These are phyloP conservation scores for Ceratopteris richardii DNA, from an alignment of 75 land plant species.

Conservation along the genomic window DNA sequence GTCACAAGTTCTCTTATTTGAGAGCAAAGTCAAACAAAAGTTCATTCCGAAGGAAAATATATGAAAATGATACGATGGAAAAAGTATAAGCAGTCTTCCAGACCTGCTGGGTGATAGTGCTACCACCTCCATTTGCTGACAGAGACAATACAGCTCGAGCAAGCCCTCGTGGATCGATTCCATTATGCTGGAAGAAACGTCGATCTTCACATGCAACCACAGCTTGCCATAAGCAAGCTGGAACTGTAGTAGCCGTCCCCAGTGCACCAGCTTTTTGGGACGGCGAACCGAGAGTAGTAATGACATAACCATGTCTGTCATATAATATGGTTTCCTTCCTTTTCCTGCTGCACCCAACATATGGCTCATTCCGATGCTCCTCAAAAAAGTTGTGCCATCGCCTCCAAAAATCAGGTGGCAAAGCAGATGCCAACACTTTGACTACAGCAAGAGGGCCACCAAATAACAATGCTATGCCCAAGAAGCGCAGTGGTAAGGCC, in stretches of 20 bases:
- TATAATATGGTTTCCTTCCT: constrained; percentile 27
- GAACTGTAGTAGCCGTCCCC: constrained; percentile 24
- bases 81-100: no score
- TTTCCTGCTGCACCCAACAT: constrained; percentile 6
- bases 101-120: constrained; percentile 78
- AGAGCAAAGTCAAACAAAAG: no score
- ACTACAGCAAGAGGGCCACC: constrained; percentile 21
- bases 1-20: no score
- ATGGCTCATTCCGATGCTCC: constrained; percentile 11
- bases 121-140: constrained; percentile 54
- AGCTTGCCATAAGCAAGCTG: constrained; percentile 45
- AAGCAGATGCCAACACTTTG: constrained; percentile 16
- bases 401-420: constrained; percentile 38
- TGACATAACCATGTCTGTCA: constrained; percentile 37
- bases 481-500: neutral
- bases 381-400: constrained; percentile 27
- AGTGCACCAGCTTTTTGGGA: neutral
- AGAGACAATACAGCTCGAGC: constrained; percentile 38
- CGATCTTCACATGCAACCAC: constrained; percentile 63
- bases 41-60: no score
- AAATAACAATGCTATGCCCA: constrained; percentile 26
- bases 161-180: constrained; percentile 46
- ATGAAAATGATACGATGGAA: no score
- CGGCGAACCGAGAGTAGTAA: constrained; percentile 33
- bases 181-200: constrained; percentile 52